Evolutionary conservation across 1,139 yeast species (phyloP).

Genomic region (Candida gigantensis): DNA sequence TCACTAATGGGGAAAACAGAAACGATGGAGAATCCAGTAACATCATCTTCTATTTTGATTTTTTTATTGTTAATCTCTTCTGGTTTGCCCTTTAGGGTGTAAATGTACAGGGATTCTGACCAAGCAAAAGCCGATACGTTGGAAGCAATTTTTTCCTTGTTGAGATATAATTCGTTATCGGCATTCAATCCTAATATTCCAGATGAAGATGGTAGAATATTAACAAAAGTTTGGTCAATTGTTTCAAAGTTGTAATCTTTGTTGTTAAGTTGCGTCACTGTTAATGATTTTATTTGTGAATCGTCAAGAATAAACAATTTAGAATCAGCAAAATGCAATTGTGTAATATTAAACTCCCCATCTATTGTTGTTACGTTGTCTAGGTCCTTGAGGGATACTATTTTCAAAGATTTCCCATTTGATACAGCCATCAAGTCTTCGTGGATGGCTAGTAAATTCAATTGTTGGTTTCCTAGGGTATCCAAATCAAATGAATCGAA

Average conservation of each 20-base stretch:
- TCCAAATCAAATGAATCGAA: conserved; percentile 30
- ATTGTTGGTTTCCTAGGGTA: conserved; percentile 16
- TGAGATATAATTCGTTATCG: conserved; percentile 8
- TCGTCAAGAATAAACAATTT: conserved; percentile 23
- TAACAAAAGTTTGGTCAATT: conserved; percentile 1
- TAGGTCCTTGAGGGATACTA: conserved; percentile 12
- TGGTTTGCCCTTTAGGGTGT: conserved; percentile 7
- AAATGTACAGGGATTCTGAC: conserved; percentile 15
- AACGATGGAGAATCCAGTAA: conserved; percentile 2
- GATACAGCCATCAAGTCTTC: conserved; percentile 34
- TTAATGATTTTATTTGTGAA: conserved; percentile 8
- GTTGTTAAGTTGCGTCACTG: conserved; percentile 8
- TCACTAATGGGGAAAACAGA: conserved; percentile 6
- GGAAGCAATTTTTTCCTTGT: conserved; percentile 8
- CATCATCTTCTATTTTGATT: conserved; percentile 9
- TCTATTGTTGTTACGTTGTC: conserved; percentile 10
- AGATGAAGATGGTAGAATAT: conserved; percentile 10
- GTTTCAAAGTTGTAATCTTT: conserved; percentile 9
- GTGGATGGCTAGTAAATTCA: conserved; percentile 33
- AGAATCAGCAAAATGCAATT: conserved; percentile 29
- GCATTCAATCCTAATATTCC: conserved; percentile 8
- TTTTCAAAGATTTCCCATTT: conserved; percentile 23
- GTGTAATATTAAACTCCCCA: conserved; percentile 19
- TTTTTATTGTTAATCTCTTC: conserved; percentile 8
- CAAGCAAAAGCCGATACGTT: conserved; percentile 17